phyloP scores from a whole-genome alignment of 2,329 filamentous ascomycete genomes.

The Bipolaris victoriae region DNA sequence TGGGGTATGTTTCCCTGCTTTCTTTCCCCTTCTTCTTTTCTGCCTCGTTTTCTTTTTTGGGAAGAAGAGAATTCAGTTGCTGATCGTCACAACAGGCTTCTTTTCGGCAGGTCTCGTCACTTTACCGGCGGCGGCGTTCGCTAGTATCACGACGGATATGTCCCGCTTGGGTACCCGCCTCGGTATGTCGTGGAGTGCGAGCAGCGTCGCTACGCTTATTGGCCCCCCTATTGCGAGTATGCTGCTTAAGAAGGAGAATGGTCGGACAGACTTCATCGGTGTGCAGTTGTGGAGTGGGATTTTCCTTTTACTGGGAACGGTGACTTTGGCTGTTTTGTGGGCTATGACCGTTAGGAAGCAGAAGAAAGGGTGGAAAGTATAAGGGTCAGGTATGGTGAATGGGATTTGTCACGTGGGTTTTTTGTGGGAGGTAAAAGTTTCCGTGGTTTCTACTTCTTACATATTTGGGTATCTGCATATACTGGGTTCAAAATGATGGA shows the following conservation, averaged over 20 bases:
- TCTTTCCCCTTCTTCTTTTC: not conserved
- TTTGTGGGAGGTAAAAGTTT: not conserved
- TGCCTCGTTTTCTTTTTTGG: not conserved
- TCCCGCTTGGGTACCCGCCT: constrained; percentile 44
- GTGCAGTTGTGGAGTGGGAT: constrained; percentile 46
- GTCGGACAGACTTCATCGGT: constrained; percentile 37
- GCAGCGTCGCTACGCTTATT: constrained; percentile 44
- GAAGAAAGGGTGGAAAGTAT: constrained; percentile 43
- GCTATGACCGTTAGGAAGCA: constrained; percentile 28
- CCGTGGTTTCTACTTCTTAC: not conserved
- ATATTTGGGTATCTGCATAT: not conserved
- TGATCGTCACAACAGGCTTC: constrained; percentile 33
- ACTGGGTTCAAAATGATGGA: not conserved
- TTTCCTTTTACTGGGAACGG: constrained; percentile 41
- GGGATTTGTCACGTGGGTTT: not conserved
- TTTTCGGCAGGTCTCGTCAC: constrained; percentile 48
- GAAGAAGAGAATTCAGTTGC: not conserved
- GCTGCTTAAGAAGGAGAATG: constrained; percentile 34
- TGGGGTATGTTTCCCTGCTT: constrained; percentile 37
- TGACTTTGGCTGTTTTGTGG: constrained; percentile 38
- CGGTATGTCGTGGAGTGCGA: constrained; percentile 48
- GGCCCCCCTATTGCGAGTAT: constrained; percentile 47
- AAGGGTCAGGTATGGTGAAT: not conserved
- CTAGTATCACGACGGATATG: constrained; percentile 46
- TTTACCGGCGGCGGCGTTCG: constrained; percentile 46